These are phyloP conservation scores for Boletus huronensis DNA, from an alignment of 768 basidiomycete genomes.

Conservation along the genomic window DNA sequence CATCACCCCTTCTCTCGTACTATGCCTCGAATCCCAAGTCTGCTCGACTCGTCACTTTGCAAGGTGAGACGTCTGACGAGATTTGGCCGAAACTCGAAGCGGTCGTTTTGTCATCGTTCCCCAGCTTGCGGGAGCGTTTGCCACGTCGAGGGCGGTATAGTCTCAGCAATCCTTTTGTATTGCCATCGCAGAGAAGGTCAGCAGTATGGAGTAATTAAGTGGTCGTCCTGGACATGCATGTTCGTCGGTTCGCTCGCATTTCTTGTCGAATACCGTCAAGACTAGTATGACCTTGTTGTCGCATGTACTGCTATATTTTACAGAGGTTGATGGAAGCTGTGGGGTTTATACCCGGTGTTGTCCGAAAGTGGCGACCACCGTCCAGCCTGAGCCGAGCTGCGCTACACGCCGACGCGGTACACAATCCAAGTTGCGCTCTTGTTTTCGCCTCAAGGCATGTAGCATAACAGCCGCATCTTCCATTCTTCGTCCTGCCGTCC, in stretches of 20 bases:
- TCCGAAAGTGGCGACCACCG: not conserved
- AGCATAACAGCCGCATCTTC: conserved; percentile 8
- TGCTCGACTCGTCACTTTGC: conserved; percentile 52
- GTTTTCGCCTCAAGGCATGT: conserved; percentile 27
- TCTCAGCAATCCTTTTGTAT: conserved; percentile 51
- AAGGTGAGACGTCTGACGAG: conserved; percentile 78
- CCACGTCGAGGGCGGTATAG: conserved; percentile 47
- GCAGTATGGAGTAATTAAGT: conserved; percentile 18
- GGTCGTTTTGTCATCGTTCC: conserved; percentile 55
- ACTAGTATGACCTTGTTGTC: conserved; percentile 4
- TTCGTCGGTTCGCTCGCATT: not conserved
- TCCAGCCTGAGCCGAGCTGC: not conserved
- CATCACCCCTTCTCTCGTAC: conserved; percentile 76
- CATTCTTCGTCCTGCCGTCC: not conserved
- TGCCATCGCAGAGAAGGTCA: conserved; percentile 16
- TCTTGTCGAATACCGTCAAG: conserved; percentile 4
- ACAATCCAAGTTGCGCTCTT: not conserved
- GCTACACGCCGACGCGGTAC: not conserved
- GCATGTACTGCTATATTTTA: conserved; percentile 10
- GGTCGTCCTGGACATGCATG: not conserved
- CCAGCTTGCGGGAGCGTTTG: conserved; percentile 50
- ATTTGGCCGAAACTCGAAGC: conserved; percentile 84
- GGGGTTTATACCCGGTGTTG: not conserved
- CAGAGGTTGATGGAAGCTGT: not conserved
- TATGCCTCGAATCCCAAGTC: conserved; percentile 46